phyloP scores from a whole-genome alignment of 2,329 filamentous ascomycete species.

The Neocucurbitaria cava region DNA sequence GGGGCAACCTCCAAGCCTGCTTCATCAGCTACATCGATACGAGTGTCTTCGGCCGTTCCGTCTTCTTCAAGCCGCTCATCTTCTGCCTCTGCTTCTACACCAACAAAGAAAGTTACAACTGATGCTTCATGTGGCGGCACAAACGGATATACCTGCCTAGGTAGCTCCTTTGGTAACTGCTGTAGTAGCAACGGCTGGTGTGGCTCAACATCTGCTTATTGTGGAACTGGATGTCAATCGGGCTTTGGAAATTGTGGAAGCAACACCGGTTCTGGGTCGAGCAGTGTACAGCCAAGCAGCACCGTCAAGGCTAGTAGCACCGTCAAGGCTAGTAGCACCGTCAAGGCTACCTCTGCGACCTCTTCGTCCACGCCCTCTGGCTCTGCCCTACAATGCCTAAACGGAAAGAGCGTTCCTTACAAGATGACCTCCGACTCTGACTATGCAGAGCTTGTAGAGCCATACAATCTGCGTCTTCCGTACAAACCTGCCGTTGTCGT shows the following conservation, averaged over 20 bases:
- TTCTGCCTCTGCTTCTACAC: conserved; percentile 24
- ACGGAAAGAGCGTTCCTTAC: conserved; percentile 42
- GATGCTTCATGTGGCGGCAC: conserved; percentile 53
- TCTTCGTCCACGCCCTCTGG: conserved; percentile 18
- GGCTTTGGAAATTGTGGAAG: conserved; percentile 40
- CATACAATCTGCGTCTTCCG: conserved; percentile 46
- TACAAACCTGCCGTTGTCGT: conserved; percentile 63
- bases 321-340: conserved; percentile 16
- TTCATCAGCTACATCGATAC: conserved; percentile 10
- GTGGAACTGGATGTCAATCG: conserved; percentile 41
- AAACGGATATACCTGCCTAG: conserved; percentile 37
- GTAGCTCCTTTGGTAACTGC: conserved; percentile 45
- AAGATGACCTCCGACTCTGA: conserved; percentile 34
- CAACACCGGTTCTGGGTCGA: conserved; percentile 18
- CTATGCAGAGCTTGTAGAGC: conserved; percentile 38
- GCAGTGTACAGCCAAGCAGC: conserved; percentile 13
- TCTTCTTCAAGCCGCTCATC: conserved; percentile 17
- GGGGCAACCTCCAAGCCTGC: conserved; percentile 5
- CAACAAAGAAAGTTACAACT: conserved; percentile 39
- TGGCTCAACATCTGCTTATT: conserved; percentile 47
- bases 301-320: conserved; percentile 19
- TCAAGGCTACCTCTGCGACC: conserved; percentile 20
- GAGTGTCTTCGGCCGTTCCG: conserved; percentile 43
- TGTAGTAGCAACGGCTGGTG: conserved; percentile 51
- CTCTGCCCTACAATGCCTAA: conserved; percentile 37